These are phyloP conservation scores for Noccaea bulbosa DNA, from an alignment of 345 rosid species.

Conservation along the genomic window DNA sequence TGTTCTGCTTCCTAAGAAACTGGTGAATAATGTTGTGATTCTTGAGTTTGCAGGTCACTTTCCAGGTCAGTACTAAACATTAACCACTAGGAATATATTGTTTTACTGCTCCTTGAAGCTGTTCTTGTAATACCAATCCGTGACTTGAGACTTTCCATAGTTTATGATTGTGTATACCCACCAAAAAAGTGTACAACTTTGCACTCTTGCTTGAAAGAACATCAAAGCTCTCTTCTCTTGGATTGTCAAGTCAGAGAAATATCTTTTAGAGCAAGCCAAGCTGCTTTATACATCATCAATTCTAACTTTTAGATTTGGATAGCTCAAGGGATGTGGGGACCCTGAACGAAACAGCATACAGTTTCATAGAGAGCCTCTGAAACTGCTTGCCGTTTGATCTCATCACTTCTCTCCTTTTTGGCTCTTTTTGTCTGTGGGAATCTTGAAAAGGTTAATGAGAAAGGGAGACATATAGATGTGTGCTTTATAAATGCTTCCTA, in stretches of 20 bases:
- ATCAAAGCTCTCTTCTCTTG: conserved; percentile 33
- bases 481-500: conserved; percentile 35
- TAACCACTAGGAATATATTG: no score
- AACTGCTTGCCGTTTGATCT: conserved; percentile 30
- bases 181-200: conserved; percentile 33
- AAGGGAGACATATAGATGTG: conserved; percentile 35
- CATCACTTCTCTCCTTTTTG: not conserved
- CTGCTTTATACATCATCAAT: conserved; percentile 38
- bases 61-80: no score
- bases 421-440: conserved; percentile 32
- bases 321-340: conserved; percentile 39
- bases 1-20: not conserved
- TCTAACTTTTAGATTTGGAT: conserved; percentile 33
- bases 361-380: conserved; percentile 8
- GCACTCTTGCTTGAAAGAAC: conserved; percentile 42
- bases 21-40: not conserved
- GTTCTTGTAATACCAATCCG: conserved; percentile 30
- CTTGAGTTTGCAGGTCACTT: not conserved
- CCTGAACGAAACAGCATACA: conserved; percentile 15
- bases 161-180: conserved; percentile 36
- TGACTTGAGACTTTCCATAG: conserved; percentile 32
- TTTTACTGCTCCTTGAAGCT: conserved; percentile 14
- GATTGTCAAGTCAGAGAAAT: conserved; percentile 41
- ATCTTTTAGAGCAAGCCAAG: conserved; percentile 43
- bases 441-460: conserved; percentile 35